Evolutionary conservation across 2,329 filamentous ascomycete genomes (phyloP), one percentile per base, ranked within the genome.

Genomic region (Colletotrichum tamarilloi): DNA sequence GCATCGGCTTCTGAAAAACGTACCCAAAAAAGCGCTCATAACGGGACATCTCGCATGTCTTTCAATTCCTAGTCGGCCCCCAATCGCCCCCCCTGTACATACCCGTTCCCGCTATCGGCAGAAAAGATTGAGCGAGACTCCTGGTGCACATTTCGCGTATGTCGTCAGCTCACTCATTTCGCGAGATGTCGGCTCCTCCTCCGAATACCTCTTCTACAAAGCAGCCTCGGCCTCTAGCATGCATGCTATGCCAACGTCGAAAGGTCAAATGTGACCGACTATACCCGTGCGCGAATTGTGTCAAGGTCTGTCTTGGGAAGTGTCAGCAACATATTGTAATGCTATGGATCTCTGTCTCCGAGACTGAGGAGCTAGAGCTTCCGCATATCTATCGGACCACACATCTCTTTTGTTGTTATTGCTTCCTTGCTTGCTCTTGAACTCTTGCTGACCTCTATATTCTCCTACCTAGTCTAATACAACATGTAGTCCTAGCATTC

Each of bases 221-320:
- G 30, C 57, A 64, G 28, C 56, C 67, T 30, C 52, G 65, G 38
- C 53, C 87, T 28, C 26, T 71, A 35, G 68, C 68, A 12, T 90
- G 88, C 76, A 87, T 89, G n/a, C 82, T 90, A 32, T 91, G 89
- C 78, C 89, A 91, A 78, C 87, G 88, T 77, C 86, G 89, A 76
- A 91, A 91, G 81, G 90, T 90, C 81, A 90, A 89, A 79, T 91
- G 89, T 80, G 88, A 91, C 77, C 85, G 89, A 72, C 86, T 85
- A 52, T 89, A 86, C 53, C 89, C 89, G 5, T 91, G 89, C 77
- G 86, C 88, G 69, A 90, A 91, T 76, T 91, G 89, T 76, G 81
- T 87, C 78, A 91, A 72, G 69, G 69, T 72, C 46, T 42, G 64
- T 59, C 3, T 53, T 53, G 1, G n/a, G n/a, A 24, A 22, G 19